Percentiles rank a stretch among this genome's conserved stretches.
Evolutionary conservation across 352 stramenopile species (phyloP).

Genomic region (Phytophthora kernoviae): DNA sequence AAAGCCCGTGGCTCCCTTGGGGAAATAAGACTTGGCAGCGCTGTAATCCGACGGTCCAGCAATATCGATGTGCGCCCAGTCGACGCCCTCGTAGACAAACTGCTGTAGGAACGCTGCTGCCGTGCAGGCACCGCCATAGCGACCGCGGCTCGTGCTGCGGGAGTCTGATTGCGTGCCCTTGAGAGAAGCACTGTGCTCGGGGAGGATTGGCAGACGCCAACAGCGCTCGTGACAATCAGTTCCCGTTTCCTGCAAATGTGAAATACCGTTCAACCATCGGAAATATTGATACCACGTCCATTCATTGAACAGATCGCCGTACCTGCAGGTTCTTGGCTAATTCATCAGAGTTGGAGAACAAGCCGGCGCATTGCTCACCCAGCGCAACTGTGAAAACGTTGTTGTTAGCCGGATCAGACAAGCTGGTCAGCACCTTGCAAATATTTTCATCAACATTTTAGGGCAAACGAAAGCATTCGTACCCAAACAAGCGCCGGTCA

Average conservation of each 20-base stretch:
- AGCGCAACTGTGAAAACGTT: slow-evolving; percentile 60
- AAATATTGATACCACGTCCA: too few relatives aligned
- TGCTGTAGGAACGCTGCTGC: slow-evolving; percentile 90
- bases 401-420: background rate
- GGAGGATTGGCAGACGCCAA: slow-evolving; percentile 90
- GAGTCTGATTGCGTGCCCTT: slow-evolving; percentile 84
- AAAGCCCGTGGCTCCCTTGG: slow-evolving; percentile 85
- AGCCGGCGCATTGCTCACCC: slow-evolving; percentile 87
- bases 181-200: slow-evolving; percentile 82
- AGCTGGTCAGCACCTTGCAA: background rate
- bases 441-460: background rate
- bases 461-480: slow-evolving; percentile 4
- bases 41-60: slow-evolving; percentile 88
- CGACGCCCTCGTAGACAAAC: slow-evolving; percentile 85
- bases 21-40: slow-evolving; percentile 83
- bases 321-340: slow-evolving; percentile 64
- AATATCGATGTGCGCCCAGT: slow-evolving; percentile 92
- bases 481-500: slow-evolving; percentile 91
- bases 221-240: slow-evolving; percentile 79
- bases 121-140: slow-evolving; percentile 83
- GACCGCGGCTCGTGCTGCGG: slow-evolving; percentile 75
- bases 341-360: slow-evolving; percentile 93
- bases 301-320: too few relatives aligned
- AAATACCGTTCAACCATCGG: too few relatives aligned
- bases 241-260: slow-evolving; percentile 42